Conservation (phyloP, 1,284 basidiomycete genomes). For the Anthracocystis panici-leucophaei region DNA sequence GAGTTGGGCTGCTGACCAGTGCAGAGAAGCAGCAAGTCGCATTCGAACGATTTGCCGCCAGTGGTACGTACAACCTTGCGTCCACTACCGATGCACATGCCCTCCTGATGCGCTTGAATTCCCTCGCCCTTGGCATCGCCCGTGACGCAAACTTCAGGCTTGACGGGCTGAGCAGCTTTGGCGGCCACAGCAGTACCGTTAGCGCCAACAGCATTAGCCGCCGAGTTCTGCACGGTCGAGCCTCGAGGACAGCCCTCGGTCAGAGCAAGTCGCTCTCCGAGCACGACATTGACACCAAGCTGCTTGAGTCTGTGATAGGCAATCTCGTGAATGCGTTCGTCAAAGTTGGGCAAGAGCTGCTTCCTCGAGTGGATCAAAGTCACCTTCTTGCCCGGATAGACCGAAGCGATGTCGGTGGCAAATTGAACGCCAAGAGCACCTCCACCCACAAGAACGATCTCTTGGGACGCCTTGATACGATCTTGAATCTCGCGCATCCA, state of each 20-base stretch:
- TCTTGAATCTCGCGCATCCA: conserved; percentile 64
- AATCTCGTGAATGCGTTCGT: conserved; percentile 61
- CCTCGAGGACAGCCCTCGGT: conserved; percentile 66
- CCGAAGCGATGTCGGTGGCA: conserved; percentile 64
- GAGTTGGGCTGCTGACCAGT: conserved; percentile 69
- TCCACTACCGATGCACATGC: conserved; percentile 54
- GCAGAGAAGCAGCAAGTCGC: conserved; percentile 66
- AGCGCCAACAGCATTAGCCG: conserved; percentile 12
- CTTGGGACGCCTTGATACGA: conserved; percentile 54
- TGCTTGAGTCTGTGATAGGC: conserved; percentile 56
- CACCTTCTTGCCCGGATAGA: conserved; percentile 59
- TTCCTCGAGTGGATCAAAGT: conserved; percentile 66
- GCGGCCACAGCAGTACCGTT: conserved; percentile 12
- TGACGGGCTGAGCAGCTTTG: conserved; percentile 11
- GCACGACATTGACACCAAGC: conserved; percentile 65
- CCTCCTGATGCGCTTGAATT: conserved; percentile 44
- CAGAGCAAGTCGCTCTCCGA: conserved; percentile 65
- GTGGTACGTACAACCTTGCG: conserved; percentile 66
- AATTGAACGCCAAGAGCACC: conserved; percentile 68
- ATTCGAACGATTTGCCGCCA: conserved; percentile 60
- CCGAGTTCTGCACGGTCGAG: conserved; percentile 48
- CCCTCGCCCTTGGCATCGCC: conserved; percentile 59
- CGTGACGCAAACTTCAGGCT: conserved; percentile 34
- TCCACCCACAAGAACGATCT: conserved; percentile 67
- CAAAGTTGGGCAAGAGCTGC: conserved; percentile 68